These are phyloP conservation scores for Lecanicillium sp. DNA, from an alignment of 2,329 filamentous ascomycete genomes.

Conservation along the genomic window DNA sequence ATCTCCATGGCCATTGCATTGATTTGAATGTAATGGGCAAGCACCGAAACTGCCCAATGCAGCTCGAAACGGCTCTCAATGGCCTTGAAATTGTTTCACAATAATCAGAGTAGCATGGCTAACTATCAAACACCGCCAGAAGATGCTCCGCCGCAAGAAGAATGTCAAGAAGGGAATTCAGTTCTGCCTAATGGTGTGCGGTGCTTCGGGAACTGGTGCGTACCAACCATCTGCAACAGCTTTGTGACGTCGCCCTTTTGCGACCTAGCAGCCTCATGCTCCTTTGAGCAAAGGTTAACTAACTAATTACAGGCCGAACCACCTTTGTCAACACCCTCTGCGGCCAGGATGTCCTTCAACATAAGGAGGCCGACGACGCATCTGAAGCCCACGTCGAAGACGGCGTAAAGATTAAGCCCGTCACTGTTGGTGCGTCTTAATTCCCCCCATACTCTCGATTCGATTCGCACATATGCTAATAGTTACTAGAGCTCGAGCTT, in stretches of 20 bases:
- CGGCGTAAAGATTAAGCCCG: slow-evolving; percentile 95
- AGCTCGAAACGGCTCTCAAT: no score
- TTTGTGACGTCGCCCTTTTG: slow-evolving; percentile 2
- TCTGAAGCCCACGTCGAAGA: slow-evolving; percentile 86
- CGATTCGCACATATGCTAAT: slow-evolving; percentile 17
- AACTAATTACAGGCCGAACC: slow-evolving; percentile 62
- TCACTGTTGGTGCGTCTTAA: slow-evolving; percentile 79
- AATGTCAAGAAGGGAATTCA: slow-evolving; percentile 99
- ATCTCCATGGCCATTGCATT: slow-evolving; percentile 5
- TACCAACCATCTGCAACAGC: slow-evolving; percentile 14
- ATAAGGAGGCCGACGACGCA: slow-evolving; percentile 91
- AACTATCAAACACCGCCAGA: slow-evolving; percentile 36
- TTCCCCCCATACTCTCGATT: slow-evolving; percentile 6
- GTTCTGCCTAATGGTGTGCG: slow-evolving; percentile 99
- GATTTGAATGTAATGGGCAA: slow-evolving; percentile 5
- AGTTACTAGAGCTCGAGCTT: slow-evolving; percentile 68
- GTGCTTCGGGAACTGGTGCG: slow-evolving; percentile 94
- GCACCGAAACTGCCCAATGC: neutral
- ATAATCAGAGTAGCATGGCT: no score
- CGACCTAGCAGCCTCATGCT: neutral
- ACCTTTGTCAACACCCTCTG: slow-evolving; percentile 99
- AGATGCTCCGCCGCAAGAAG: slow-evolving; percentile 99
- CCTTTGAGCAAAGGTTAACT: slow-evolving; percentile 1
- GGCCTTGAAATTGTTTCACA: no score
- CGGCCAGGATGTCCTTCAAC: slow-evolving; percentile 80